Evolutionary conservation across 2,329 filamentous ascomycete species (phyloP).

Genomic region (Talaromyces sp.): DNA sequence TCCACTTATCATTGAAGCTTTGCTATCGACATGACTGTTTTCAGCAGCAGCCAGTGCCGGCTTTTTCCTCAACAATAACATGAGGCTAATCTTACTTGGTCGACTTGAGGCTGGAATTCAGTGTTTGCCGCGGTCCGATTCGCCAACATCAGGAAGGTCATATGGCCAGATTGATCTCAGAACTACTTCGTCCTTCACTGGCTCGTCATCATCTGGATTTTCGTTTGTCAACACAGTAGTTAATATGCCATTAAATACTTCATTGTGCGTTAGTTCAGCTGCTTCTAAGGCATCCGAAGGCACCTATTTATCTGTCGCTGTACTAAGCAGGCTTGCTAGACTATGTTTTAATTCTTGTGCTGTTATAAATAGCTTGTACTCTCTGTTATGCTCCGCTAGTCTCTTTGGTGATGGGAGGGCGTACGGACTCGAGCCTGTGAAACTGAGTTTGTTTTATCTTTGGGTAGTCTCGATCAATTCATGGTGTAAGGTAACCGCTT

Average conservation of each 20-base stretch:
- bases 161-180: slow-evolving; percentile 33
- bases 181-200: slow-evolving; percentile 24
- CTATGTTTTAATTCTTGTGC: slow-evolving; percentile 23
- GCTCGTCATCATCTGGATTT: slow-evolving; percentile 26
- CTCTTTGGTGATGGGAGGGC: slow-evolving; percentile 20
- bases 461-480: slow-evolving; percentile 35
- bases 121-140: neutral
- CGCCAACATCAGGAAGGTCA: slow-evolving; percentile 2
- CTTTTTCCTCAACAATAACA: neutral
- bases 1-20: no score
- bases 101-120: neutral
- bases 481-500: slow-evolving; percentile 32
- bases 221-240: slow-evolving; percentile 24
- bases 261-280: slow-evolving; percentile 22
- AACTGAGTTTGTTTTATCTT: slow-evolving; percentile 33
- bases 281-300: slow-evolving; percentile 28
- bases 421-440: slow-evolving; percentile 28
- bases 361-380: slow-evolving; percentile 28
- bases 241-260: slow-evolving; percentile 26
- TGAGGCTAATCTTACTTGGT: neutral
- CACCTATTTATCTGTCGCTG: slow-evolving; percentile 31
- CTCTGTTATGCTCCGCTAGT: slow-evolving; percentile 20
- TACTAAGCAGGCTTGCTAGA: slow-evolving; percentile 25
- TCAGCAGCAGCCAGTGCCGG: neutral
- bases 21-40: neutral